A percentile compares a stretch with the other conserved stretches of the same genome.
Conservation (phyloP, 139 green algal species). For the Spirogloea muscicola region DNA sequence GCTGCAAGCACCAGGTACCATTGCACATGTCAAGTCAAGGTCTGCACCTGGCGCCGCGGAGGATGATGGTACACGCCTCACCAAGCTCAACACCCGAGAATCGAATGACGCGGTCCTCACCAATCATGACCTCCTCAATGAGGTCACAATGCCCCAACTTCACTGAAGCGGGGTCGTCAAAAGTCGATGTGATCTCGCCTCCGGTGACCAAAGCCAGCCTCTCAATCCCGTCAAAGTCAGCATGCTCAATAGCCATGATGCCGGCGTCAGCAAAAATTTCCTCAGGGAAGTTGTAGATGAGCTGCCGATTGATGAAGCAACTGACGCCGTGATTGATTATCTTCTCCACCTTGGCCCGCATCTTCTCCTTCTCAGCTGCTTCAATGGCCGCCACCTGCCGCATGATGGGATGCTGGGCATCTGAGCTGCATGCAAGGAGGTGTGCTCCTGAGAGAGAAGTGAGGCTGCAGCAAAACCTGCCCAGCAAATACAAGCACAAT, state of each 20-base stretch:
- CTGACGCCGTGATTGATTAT: conserved; percentile 94
- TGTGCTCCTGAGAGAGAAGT: too few relatives aligned
- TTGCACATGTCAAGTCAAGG: too few relatives aligned
- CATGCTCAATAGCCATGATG: conserved; percentile 73
- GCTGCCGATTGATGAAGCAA: conserved; percentile 97
- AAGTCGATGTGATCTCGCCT: conserved; percentile 94
- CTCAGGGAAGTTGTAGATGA: conserved; percentile 99
- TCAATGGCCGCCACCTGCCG: conserved; percentile 90
- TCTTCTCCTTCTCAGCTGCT: conserved; percentile 95
- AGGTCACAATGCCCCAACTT: conserved; percentile 82
- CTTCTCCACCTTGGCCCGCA: conserved; percentile 81
- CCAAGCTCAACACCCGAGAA: conserved; percentile 86
- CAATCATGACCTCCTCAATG: conserved; percentile 81
- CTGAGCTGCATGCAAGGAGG: too few relatives aligned
- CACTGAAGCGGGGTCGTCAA: conserved; percentile 76
- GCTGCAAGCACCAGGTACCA: too few relatives aligned
- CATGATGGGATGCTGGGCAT: too few relatives aligned
- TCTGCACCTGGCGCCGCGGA: conserved; percentile 79
- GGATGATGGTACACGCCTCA: conserved; percentile 96
- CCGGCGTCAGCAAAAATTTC: conserved; percentile 59
- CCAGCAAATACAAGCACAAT: too few relatives aligned
- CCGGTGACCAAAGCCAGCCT: conserved; percentile 88
- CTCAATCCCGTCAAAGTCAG: conserved; percentile 93
- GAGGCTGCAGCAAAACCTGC: too few relatives aligned
- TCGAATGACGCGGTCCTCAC: conserved; percentile 87